Evolutionary conservation across 768 basidiomycete genomes (phyloP), one percentile per base, ranked within the genome.

Genomic region (Stropharia rugosoannulata): DNA sequence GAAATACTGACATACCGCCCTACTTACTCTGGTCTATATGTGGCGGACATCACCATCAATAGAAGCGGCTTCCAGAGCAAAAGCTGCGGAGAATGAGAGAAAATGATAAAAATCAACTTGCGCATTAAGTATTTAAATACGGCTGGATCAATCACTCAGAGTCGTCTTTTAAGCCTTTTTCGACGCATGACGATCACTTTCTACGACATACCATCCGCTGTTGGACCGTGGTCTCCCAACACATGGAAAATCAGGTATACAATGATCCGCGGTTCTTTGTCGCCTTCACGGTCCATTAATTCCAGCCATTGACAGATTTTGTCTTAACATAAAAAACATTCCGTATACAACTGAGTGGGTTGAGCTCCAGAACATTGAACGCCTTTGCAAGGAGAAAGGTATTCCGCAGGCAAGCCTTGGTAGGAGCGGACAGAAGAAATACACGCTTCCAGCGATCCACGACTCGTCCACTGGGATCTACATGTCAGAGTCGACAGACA

Each of bases 371-470:
- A 78, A 84, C 50, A 77, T 85, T 51, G 73, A 64, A 44, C 36
- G 51, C 0, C 58, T 65, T 38, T 66, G 65, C 65, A 68, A 70
- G 50, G 68, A 70, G 55, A 54, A 76, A 22, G 75, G 77, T 1
- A 72, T 75, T 5, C 55, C 61, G 1, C 72, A 7, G 8, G 46
- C 52, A 25, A 27, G 35, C 13, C 63, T 48, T 10, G 64, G 25
- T 4, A 48, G 64, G n/a, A 51, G 60, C 1, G 71, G 75, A 32
- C 72, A 72, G 6, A 54, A 43, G 8, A 68, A 64, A 41, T 80
- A 82, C 65, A 79, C 76, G 7, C 66, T 80, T 0, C 83, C 83
- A 1, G 69, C 76, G 19, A 80, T 85, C 53, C 62, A 76, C 58
- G 81, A 84, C 59, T 71, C 74, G 0, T 64, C 65, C 38, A 81